phyloP scores from a whole-genome alignment of 805 yeast genomes.

The Pichia nakasei region DNA sequence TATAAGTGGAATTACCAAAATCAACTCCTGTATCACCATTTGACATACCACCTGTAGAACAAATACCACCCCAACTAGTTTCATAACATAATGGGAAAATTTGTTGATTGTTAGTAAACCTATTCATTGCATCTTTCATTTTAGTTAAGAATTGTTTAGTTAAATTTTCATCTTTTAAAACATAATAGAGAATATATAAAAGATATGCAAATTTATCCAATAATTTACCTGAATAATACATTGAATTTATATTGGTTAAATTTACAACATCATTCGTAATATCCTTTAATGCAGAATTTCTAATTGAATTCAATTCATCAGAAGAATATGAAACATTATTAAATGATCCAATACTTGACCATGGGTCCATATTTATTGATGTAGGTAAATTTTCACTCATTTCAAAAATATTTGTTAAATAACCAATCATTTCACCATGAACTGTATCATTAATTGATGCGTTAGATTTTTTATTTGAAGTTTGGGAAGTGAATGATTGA shows the following conservation, averaged over 20 bases:
- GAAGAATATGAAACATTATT: conserved; percentile 28
- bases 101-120: conserved; percentile 34
- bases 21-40: conserved; percentile 40
- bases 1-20: conserved; percentile 42
- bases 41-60: conserved; percentile 39
- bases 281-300: conserved; percentile 30
- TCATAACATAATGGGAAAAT: conserved; percentile 45
- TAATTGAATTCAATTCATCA: conserved; percentile 31
- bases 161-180: conserved; percentile 34
- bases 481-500: conserved; percentile 27
- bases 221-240: conserved; percentile 45
- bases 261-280: conserved; percentile 39
- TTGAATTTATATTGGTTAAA: conserved; percentile 31
- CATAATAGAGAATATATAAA: conserved; percentile 40
- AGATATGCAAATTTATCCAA: conserved; percentile 51
- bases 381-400: conserved; percentile 37
- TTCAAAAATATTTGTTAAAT: conserved; percentile 31
- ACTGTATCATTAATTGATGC: conserved; percentile 39
- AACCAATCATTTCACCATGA: conserved; percentile 40
- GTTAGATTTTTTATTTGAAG: conserved; percentile 24
- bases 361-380: conserved; percentile 42
- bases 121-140: conserved; percentile 37
- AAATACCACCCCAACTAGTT: conserved; percentile 46
- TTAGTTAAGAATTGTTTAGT: conserved; percentile 41
- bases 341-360: conserved; percentile 39